Evolutionary conservation across 2,329 filamentous ascomycete species (phyloP), one percentile per base, ranked within the genome.

Genomic region (Corinectria fuckeliana): DNA sequence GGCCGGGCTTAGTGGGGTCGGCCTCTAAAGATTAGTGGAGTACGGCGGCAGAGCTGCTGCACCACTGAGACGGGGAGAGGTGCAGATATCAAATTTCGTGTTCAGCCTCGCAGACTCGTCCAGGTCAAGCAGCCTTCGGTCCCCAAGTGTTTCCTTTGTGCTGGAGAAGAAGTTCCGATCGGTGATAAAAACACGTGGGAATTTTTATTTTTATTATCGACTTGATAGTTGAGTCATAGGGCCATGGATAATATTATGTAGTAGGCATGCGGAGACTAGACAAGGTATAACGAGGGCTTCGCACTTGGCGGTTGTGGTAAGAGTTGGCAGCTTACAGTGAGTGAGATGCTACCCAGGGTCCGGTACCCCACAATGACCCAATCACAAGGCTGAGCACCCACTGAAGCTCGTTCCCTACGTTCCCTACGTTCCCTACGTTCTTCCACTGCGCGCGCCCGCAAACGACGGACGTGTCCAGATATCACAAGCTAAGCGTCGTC

Each of bases 321-420:
- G 26, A 28, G 14, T 30, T 30, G 9, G 9, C 32, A 36, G 18
- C 32, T 18, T 36, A 36, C 32, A 36, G 32, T 10, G 32, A 18
- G n/a, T n/a, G n/a, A n/a, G n/a, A n/a, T n/a, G n/a, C n/a, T n/a
- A n/a, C n/a, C n/a, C n/a, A n/a, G n/a, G 49, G 23, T 28, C n/a
- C 30, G 9, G 18, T 32, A 52, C 60, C 62, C 63, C 58, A 58
- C 61, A 59, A 8, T 52, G 52, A 58, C 50, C 67, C 67, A 69
- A 67, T 67, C 63, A 69, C 62, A 67, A 66, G 60, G 58, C 66
- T 66, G 58, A 61, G 47, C 38, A 28, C 32, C 34, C 39, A 65
- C 64, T 47, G 58, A 39, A 62, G 56, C 50, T 62, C 45, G 51
- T 61, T 64, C 49, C 57, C 61, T 13, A 34, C n/a, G n/a, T 14